Evolutionary conservation across 2,329 filamentous ascomycete species (phyloP).

Genomic region (Calonectria ilicicola): DNA sequence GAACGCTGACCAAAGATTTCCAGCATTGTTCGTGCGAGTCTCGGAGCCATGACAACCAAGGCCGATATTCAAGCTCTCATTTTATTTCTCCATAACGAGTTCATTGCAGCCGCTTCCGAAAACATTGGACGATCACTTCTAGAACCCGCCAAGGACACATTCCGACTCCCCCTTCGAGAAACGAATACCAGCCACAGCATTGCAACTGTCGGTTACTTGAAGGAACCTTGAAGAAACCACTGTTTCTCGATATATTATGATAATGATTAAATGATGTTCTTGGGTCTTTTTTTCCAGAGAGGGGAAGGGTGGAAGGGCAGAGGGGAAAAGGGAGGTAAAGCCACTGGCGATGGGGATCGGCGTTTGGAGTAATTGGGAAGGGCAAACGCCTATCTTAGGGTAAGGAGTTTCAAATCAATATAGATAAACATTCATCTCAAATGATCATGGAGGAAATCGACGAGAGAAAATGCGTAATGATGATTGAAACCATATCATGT

Average conservation of each 20-base stretch:
- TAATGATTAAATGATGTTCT: background rate
- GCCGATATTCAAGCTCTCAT: conserved; percentile 65
- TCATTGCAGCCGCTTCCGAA: conserved; percentile 19
- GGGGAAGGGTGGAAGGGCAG: background rate
- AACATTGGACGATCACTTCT: conserved; percentile 16
- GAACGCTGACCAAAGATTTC: conserved; percentile 16
- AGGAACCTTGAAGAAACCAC: background rate
- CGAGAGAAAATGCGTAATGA: background rate
- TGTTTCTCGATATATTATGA: background rate
- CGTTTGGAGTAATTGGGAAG: background rate
- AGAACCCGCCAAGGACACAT: conserved; percentile 21
- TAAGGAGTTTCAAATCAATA: background rate
- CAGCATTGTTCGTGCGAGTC: conserved; percentile 69
- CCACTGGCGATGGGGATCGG: background rate
- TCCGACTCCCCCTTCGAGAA: conserved; percentile 31
- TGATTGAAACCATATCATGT: background rate
- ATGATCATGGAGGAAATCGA: background rate
- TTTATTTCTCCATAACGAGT: conserved; percentile 53
- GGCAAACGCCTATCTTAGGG: background rate
- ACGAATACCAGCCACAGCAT: conserved; percentile 16
- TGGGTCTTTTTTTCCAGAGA: background rate
- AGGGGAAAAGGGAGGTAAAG: background rate
- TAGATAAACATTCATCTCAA: background rate
- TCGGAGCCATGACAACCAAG: conserved; percentile 72
- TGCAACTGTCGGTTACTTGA: conserved; percentile 12